Evolutionary conservation across 2,329 filamentous ascomycete genomes (phyloP).

Genomic region (Microsporum ferrugineum): DNA sequence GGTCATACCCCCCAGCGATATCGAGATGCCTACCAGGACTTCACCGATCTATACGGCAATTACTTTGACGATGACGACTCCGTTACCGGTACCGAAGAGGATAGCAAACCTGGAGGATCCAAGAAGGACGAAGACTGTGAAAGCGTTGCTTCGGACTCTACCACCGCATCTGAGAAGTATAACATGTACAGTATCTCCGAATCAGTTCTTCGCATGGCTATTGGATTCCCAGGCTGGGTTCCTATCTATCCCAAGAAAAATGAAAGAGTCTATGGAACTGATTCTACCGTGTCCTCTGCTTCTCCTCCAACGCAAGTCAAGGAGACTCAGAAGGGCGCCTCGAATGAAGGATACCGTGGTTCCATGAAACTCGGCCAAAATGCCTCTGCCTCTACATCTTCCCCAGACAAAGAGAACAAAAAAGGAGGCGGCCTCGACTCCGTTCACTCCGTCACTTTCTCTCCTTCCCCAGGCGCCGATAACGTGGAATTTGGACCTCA

Average conservation of each 20-base stretch:
- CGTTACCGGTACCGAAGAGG: background rate
- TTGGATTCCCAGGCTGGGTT: background rate
- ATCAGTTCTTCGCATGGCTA: background rate
- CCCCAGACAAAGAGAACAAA: background rate
- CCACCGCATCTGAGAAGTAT: background rate
- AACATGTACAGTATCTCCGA: background rate
- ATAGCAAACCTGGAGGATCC: background rate
- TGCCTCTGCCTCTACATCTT: no score
- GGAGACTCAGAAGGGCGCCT: background rate
- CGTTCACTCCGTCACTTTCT: background rate
- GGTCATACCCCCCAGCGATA: background rate
- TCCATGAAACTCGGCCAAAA: no score
- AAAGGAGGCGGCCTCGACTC: background rate
- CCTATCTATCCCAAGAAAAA: background rate
- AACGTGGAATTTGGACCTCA: background rate
- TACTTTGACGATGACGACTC: background rate
- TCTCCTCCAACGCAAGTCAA: background rate
- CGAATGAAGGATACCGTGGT: no score
- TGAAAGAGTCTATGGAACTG: background rate
- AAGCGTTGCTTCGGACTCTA: background rate
- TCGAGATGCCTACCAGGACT: slow-evolving; percentile 1
- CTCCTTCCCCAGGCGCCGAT: background rate
- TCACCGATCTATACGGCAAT: background rate
- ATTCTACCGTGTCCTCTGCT: background rate
- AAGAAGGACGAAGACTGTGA: background rate